Conservation (phyloP, 306 rosid genomes). For the Casuarina equisetifolia region DNA sequence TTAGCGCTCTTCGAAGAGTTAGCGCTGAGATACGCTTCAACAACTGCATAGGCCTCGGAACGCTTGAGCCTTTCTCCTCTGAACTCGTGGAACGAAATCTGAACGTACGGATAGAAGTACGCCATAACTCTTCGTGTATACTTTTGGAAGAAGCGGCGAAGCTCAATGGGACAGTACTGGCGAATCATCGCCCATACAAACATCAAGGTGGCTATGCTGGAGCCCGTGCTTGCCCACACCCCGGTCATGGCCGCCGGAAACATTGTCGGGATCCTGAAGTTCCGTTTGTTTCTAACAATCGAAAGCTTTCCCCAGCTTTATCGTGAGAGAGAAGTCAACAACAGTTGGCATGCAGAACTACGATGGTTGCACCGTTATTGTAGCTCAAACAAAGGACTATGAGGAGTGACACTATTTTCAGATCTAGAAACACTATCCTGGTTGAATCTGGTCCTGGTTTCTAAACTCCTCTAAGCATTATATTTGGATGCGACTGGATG, state of each 20-base stretch:
- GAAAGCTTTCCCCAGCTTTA: too few relatives aligned
- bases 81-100: slow-evolving; percentile 70
- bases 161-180: slow-evolving; percentile 72
- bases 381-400: too few relatives aligned
- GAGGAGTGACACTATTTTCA: too few relatives aligned
- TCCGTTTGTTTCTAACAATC: too few relatives aligned
- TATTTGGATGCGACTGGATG: too few relatives aligned
- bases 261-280: too few relatives aligned
- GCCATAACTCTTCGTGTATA: slow-evolving; percentile 40
- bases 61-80: slow-evolving; percentile 65
- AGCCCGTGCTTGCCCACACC: slow-evolving; percentile 75
- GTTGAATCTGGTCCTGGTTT: too few relatives aligned
- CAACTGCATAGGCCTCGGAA: slow-evolving; percentile 63
- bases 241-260: not conserved
- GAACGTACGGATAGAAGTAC: slow-evolving; percentile 63
- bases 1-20: slow-evolving; percentile 68
- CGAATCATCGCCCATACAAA: slow-evolving; percentile 67
- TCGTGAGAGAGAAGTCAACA: too few relatives aligned
- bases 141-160: slow-evolving; percentile 46
- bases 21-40: slow-evolving; percentile 78
- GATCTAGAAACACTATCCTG: too few relatives aligned
- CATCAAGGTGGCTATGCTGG: slow-evolving; percentile 78
- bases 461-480: too few relatives aligned
- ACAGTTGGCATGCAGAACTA: too few relatives aligned
- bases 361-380: too few relatives aligned